Conservation (phyloP, 1,284 basidiomycete genomes). For the Cutaneotrichosporon sp. region DNA sequence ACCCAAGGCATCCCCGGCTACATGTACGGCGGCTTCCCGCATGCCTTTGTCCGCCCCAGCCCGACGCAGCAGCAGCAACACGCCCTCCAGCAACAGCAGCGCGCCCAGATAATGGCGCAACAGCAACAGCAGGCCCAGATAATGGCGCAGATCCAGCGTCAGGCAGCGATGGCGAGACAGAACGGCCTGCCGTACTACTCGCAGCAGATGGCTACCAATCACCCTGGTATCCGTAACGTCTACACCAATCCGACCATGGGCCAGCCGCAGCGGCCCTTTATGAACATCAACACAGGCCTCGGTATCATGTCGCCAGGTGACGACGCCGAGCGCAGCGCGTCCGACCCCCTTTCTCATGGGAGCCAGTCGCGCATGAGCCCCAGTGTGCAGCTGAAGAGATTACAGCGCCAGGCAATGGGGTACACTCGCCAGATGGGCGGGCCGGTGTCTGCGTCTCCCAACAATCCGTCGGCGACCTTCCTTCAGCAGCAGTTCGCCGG, state of each 20-base stretch:
- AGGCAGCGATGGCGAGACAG: background rate
- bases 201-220: background rate
- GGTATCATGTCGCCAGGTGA: background rate
- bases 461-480: background rate
- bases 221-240: background rate
- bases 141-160: background rate
- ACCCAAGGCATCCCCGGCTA: background rate
- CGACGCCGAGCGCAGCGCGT: background rate
- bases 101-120: background rate
- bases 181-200: background rate
- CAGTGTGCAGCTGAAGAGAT: background rate
- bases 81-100: background rate
- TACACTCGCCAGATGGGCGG: background rate
- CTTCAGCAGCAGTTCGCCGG: background rate
- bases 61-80: conserved; percentile 1
- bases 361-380: background rate
- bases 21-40: background rate
- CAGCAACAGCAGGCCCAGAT: background rate
- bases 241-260: background rate
- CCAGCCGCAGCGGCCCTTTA: background rate
- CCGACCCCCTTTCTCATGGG: background rate
- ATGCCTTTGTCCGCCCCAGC: background rate
- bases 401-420: background rate
- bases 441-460: background rate
- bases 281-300: background rate